Percentiles rank a stretch among this genome's conserved stretches.
These are phyloP conservation scores for Coprinopsis strossmayeri DNA, from an alignment of 768 basidiomycete species.

Conservation along the genomic window DNA sequence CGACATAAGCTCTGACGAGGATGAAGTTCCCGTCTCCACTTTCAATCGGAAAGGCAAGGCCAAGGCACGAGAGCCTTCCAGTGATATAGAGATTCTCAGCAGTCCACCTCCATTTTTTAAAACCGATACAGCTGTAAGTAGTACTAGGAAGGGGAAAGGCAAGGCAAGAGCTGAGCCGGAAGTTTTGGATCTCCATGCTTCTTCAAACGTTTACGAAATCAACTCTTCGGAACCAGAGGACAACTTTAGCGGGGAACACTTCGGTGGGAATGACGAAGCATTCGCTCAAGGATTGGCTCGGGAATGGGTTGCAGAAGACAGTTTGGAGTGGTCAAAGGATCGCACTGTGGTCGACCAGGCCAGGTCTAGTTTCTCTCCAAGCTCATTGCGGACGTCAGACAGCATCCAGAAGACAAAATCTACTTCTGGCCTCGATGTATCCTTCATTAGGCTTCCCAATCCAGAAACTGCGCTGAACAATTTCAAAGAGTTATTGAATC, in stretches of 20 bases:
- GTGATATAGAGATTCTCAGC: neutral
- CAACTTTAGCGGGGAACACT: neutral
- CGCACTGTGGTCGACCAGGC: no score
- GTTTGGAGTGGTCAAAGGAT: constrained; percentile 9
- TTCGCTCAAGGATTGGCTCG: constrained; percentile 24
- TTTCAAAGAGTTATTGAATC: neutral
- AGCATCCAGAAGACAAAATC: neutral
- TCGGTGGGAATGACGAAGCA: constrained; percentile 1
- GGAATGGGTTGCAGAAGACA: constrained; percentile 29
- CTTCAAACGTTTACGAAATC: neutral
- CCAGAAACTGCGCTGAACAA: neutral
- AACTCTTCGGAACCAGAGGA: neutral
- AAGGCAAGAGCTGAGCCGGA: neutral
- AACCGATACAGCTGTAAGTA: neutral
- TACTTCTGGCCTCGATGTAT: neutral
- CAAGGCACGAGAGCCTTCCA: neutral
- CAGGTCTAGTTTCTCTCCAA: no score
- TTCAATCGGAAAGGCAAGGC: constrained; percentile 24
- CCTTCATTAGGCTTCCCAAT: constrained; percentile 1
- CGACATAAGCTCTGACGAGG: constrained; percentile 22
- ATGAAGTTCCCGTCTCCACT: constrained; percentile 1
- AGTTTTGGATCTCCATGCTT: neutral
- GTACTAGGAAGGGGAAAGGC: neutral
- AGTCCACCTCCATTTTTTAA: neutral
- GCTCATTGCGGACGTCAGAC: neutral